Evolutionary conservation across 768 basidiomycete genomes (phyloP).

Genomic region (button mushroom (Agaricus bisporus)): DNA sequence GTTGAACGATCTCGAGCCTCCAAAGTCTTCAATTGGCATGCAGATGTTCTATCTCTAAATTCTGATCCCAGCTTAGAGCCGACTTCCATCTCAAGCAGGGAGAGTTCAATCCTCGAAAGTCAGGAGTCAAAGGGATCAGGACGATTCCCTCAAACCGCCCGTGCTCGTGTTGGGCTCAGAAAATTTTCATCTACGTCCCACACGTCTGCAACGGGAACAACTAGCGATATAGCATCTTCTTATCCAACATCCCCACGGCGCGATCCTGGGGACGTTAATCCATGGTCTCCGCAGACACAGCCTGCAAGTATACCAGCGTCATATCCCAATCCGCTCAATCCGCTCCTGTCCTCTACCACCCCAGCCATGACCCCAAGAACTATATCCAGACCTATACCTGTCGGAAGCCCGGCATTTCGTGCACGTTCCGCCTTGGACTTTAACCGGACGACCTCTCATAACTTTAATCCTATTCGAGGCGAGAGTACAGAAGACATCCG

Average conservation of each 20-base stretch:
- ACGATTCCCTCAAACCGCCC: neutral
- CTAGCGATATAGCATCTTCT: neutral
- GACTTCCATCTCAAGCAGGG: neutral
- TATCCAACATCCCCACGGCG: neutral
- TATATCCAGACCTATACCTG: neutral
- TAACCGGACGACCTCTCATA: neutral
- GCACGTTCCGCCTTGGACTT: neutral
- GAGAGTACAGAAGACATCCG: neutral
- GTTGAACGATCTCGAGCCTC: neutral
- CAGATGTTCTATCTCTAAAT: neutral
- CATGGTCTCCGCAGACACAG: neutral
- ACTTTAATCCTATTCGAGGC: neutral
- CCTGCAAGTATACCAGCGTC: neutral
- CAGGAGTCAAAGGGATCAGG: neutral
- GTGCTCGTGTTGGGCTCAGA: neutral
- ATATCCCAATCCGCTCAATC: neutral
- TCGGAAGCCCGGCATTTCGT: neutral
- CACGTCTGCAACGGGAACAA: neutral
- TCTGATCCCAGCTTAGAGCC: neutral
- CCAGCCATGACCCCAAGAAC: neutral
- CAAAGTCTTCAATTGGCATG: neutral
- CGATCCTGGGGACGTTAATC: neutral
- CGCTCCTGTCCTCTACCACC: neutral
- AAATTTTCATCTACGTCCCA: neutral
- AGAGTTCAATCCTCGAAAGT: neutral